Base-by-base conservation (phyloP, 2,329 filamentous ascomycete species). In the Fusarium verrucosum region DNA sequence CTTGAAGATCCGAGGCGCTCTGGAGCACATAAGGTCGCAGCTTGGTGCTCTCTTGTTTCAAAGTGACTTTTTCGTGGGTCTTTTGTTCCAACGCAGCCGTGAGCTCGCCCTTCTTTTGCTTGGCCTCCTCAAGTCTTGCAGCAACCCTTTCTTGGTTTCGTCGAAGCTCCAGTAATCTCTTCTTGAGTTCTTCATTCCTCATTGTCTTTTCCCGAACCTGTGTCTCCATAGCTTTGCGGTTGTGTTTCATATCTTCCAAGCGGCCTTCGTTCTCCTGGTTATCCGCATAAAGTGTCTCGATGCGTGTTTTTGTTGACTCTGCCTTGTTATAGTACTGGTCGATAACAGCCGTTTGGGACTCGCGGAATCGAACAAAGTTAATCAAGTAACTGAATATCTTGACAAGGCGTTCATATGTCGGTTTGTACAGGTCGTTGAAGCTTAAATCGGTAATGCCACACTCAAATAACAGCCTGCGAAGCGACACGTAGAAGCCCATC, bases 351-450 rank as follows among this genome's bases (percentile, higher is more conserved):
- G 93, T 96, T 77, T 98, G 94, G 62, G 90, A 93, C 80, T 97
- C 94, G 70, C 95, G 91, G 80, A 98, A 99, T 50, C 95, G 89
- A 69, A 98, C 94, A 78, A 99, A 99, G 79, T 99, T 99, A 82
- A 99, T 99, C 65, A 98, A 87, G 78, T 97, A 97, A 66, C 92
- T 96, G 76, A 99, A 95, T 73, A 98, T 96, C 80, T 95, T 96
- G 73, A 94, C 90, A 14, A 98, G 85, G 40, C 95, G 91, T 56
- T 92, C 90, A 74, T 96, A 92, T 2, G 92, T 96, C 16, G 95
- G 95, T 75, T 90, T 91, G 75, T 96, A 94, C 7, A 99, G 82
- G 76, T 99, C 95, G 59, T 89, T 89, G 78, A 98, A 97, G 32
- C 91, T 92, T 72, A 99, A 97, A 77, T 99, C 95, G 62, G 89